phyloP scores from a whole-genome alignment of 495 filamentous ascomycete species.

The Annulohypoxylon moriforme region DNA sequence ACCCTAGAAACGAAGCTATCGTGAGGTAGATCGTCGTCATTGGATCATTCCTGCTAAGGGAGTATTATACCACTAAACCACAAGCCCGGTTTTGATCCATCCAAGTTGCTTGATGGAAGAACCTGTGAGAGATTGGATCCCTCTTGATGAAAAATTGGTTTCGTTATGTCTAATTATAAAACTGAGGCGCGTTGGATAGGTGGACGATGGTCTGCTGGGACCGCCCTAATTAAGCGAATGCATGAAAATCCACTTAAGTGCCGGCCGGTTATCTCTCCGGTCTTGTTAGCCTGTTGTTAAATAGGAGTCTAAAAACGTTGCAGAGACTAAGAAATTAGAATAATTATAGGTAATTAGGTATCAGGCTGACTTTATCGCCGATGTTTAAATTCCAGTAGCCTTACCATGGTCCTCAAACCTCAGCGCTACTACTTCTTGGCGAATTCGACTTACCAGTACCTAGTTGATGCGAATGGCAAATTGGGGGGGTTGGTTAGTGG shows the following conservation, averaged over 20 bases:
- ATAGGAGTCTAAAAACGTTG: no score
- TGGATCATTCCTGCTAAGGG: slow-evolving; percentile 24
- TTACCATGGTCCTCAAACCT: not conserved
- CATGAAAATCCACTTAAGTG: not conserved
- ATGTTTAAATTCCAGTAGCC: not conserved
- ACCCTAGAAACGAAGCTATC: slow-evolving; percentile 7
- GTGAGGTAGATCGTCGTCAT: not conserved
- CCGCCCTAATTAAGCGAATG: slow-evolving; percentile 25
- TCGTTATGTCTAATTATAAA: slow-evolving; percentile 13
- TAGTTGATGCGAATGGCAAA: no score
- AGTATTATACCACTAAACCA: slow-evolving; percentile 44
- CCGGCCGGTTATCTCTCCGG: not conserved
- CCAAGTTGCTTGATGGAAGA: not conserved
- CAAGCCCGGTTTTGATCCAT: slow-evolving; percentile 20
- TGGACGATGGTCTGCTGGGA: slow-evolving; percentile 8
- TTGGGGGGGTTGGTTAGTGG: no score
- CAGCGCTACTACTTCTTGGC: no score
- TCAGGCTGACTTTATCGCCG: not conserved
- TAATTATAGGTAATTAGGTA: not conserved
- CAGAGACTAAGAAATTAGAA: not conserved
- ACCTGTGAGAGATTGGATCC: not conserved
- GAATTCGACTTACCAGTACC: no score
- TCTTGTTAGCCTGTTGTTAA: not conserved
- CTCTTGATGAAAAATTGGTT: slow-evolving; percentile 12
- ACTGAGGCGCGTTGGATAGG: slow-evolving; percentile 2